Base-by-base conservation (phyloP, 2,329 filamentous ascomycete species). In the Ceratocystis colombiana region DNA sequence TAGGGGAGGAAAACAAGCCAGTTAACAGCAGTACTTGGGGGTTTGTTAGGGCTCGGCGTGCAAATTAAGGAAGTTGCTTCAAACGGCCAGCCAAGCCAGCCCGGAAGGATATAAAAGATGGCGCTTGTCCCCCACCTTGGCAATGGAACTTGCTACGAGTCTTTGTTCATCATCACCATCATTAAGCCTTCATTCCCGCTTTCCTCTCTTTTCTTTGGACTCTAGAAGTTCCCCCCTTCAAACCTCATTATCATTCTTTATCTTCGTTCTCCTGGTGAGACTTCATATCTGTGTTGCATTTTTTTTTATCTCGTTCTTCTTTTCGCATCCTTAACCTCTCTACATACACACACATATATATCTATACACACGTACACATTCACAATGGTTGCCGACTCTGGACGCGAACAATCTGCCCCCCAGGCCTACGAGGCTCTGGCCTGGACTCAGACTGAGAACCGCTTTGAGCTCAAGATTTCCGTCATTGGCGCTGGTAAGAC, bases 401-500 rank as follows among this genome's bases (percentile, higher is more conserved):
- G 63, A 53, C 61, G 57, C 17, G 67, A 68, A 62, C 28, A 59
- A 17, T 61, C 45, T 20, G 41, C 64, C 20, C 64, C 66, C 20
- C 64, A 65, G 37, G 55, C 66, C 22, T 53, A 46, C 45, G 67
- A 68, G 30, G 20, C 64, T 37, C 25, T 48, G 62, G 46, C 50
- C 4, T 61, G 46, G 44, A 64, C n/a, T 5, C 22, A 33, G 61
- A 6, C 46, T 5, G 33, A 12, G 15, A 33, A 63, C 46, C 68
- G 63, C 33, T 65, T 66, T 33, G 74, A 76, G 55, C 67, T 76
- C 64, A 75, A 76, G 65, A 78, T 84, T 71, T 79, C 78, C 72
- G 77, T 83, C 69, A 74, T 82, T 69, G 81, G 81, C 70, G 80
- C 80, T 30, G 81, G 79, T 79, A 74, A 55, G 64, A 46, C 12